Evolutionary conservation across 192 early-diverging fungal species (phyloP).

Genomic region (Umbelopsis sp.): DNA sequence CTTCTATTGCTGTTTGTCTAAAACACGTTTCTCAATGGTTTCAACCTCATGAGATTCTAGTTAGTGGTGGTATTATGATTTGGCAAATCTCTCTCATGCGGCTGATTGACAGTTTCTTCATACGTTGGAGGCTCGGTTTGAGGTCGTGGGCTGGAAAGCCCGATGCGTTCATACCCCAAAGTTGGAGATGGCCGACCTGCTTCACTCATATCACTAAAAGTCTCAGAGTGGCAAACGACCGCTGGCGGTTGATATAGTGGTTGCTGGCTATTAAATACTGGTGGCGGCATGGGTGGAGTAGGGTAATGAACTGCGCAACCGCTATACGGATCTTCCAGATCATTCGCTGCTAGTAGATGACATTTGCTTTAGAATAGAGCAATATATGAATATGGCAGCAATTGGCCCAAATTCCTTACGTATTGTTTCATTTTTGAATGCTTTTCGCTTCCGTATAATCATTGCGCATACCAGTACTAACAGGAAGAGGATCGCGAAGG

Average conservation of each 20-base stretch:
- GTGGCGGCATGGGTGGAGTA: not conserved
- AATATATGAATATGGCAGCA: not conserved
- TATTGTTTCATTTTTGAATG: not conserved
- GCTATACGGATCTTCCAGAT: not conserved
- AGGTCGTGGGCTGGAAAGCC: too few species aligned
- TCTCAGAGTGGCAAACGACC: not conserved
- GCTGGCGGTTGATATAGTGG: not conserved
- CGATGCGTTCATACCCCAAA: too few species aligned
- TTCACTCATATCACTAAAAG: not conserved
- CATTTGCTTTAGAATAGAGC: not conserved
- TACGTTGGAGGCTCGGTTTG: too few species aligned
- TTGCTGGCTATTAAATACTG: not conserved
- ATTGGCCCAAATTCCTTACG: not conserved
- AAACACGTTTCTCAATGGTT: not conserved
- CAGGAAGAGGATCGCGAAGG: not conserved
- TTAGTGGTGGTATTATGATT: too few species aligned
- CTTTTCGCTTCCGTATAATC: not conserved
- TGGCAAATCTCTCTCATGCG: too few species aligned
- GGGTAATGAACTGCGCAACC: not conserved
- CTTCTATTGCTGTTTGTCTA: not conserved
- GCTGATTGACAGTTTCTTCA: too few species aligned
- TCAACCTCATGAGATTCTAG: too few species aligned
- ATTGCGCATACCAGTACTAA: not conserved
- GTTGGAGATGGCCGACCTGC: too few species aligned
- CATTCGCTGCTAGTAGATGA: not conserved